Percentiles rank a stretch among this genome's conserved stretches.
Evolutionary conservation across 2,329 filamentous ascomycete genomes (phyloP).

Genomic region (Verticillium nubilum): DNA sequence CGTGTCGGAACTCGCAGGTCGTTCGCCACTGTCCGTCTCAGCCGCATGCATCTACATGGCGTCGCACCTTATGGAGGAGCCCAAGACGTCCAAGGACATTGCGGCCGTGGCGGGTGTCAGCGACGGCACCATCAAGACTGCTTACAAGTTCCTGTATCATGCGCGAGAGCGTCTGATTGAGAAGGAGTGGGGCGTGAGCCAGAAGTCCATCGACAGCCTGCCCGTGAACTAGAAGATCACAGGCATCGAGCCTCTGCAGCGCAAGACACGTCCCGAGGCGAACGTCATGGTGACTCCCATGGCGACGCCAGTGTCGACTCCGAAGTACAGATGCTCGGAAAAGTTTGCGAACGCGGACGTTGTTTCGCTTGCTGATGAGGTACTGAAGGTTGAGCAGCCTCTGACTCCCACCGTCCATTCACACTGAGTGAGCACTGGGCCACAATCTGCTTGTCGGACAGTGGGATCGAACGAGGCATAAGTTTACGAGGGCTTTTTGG

Average conservation of each 20-base stretch:
- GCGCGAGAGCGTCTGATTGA: slow-evolving; percentile 71
- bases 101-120: slow-evolving; percentile 81
- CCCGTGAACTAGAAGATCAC: slow-evolving; percentile 33
- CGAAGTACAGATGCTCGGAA: neutral
- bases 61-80: slow-evolving; percentile 75
- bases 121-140: slow-evolving; percentile 93
- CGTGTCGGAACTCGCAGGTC: slow-evolving; percentile 78
- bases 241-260: neutral
- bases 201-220: slow-evolving; percentile 65
- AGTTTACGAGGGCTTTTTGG: neutral
- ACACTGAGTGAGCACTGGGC: neutral
- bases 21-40: slow-evolving; percentile 88
- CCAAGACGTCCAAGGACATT: slow-evolving; percentile 80
- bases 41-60: slow-evolving; percentile 97
- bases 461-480: neutral
- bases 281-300: neutral
- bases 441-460: neutral
- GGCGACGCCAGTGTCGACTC: neutral
- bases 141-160: slow-evolving; percentile 82
- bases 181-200: slow-evolving; percentile 67
- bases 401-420: neutral
- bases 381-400: neutral
- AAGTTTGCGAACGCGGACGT: neutral
- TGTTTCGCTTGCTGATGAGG: neutral
- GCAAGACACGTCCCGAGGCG: neutral